phyloP scores from a whole-genome alignment of 495 filamentous ascomycete genomes.

The Xylaria bambusicola region DNA sequence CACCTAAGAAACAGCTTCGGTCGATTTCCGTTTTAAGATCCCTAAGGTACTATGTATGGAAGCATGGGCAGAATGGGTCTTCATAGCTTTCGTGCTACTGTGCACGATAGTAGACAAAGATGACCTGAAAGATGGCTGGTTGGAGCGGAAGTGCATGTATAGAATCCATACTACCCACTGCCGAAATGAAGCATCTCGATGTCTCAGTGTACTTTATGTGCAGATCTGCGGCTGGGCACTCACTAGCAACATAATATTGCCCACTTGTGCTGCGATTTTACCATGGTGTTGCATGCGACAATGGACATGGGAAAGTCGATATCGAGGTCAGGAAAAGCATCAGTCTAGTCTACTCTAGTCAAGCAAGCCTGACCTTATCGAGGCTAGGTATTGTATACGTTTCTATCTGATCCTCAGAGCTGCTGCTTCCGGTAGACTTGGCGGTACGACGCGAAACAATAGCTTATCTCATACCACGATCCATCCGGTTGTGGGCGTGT shows the following conservation, averaged over 20 bases:
- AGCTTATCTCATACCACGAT: no score
- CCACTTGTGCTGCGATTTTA: not conserved
- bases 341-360: not conserved
- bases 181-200: not conserved
- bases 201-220: not conserved
- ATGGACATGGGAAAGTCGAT: slow-evolving; percentile 3
- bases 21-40: no score
- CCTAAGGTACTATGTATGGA: no score
- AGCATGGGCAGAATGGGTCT: no score
- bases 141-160: no score
- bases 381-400: not conserved
- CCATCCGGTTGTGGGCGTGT: not conserved
- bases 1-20: no score
- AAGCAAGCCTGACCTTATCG: not conserved
- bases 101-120: no score
- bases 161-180: not conserved
- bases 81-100: no score
- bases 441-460: not conserved
- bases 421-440: not conserved
- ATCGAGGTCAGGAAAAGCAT: not conserved
- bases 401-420: not conserved
- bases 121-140: no score
- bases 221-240: not conserved
- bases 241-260: not conserved
- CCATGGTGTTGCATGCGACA: not conserved